Evolutionary conservation across 2,329 filamentous ascomycete genomes (phyloP), one percentile per base, ranked within the genome.

Genomic region (Beauveria caledonica): DNA sequence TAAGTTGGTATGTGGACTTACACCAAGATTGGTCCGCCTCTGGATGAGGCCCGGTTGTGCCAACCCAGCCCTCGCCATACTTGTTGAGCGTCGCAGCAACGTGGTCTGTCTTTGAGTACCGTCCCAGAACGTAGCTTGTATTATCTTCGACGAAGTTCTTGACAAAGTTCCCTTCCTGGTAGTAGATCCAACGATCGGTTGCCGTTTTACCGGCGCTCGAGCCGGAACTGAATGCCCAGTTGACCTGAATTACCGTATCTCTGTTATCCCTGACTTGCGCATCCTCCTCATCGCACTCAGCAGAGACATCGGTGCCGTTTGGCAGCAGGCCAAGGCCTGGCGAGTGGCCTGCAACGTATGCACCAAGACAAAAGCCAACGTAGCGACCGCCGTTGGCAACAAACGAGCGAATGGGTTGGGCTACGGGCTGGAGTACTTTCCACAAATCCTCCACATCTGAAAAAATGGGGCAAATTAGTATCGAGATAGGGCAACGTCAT

Each of bases 321-420:
- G 60, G 66, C 36, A 69, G 60, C 8, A 69, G 59, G 7, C 49
- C 62, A 29, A 68, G 66, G 1, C 67, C 68, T 1, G 66, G 65
- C 1, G 58, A 49, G 29, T 59, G 23, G 29, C 66, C 67, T n/a
- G 68, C 68, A 9, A 69, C 62, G 50, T 66, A 69, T 19, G 68
- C 66, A 6, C 68, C 68, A 21, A 69, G 65, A 36, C 68, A 69
- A 53, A 69, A 67, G 36, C 67, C 68, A 9, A 69, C 48, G 50
- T 68, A 69, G 13, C 61, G 62, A 9, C 68, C 67, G 11, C 68
- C 66, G 15, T 55, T 59, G 7, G 63, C 36, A 19, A 69, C 63
- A 60, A 66, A 69, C 19, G 64, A 36, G 15, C 59, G 56, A 6
- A 69, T 60, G 3, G 57, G 21, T 1, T 54, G 17, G 5, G 61